These are phyloP conservation scores for Candida multigemmis DNA, from an alignment of 805 yeast species.

Conservation along the genomic window DNA sequence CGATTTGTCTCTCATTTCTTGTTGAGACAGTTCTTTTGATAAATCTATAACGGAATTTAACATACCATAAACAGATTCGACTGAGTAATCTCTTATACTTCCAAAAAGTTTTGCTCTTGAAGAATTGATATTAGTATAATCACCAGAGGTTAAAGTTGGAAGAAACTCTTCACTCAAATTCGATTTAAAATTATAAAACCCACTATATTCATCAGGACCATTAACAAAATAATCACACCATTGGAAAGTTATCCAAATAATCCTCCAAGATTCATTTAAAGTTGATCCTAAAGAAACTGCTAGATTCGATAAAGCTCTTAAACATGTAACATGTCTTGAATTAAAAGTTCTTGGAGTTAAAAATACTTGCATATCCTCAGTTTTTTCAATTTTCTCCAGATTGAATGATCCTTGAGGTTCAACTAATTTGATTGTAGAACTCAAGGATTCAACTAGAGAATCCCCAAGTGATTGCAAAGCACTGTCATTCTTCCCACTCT, in stretches of 20 bases:
- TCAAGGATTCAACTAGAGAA: slow-evolving; percentile 41
- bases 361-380: not conserved
- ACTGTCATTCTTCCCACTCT: slow-evolving; percentile 15
- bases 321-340: slow-evolving; percentile 63
- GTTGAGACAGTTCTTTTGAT: slow-evolving; percentile 12
- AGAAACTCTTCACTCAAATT: slow-evolving; percentile 9
- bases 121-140: slow-evolving; percentile 41
- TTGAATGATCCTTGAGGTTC: not conserved
- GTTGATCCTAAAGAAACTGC: slow-evolving; percentile 78
- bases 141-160: slow-evolving; percentile 34
- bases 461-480: slow-evolving; percentile 37
- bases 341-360: slow-evolving; percentile 28
- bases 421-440: slow-evolving; percentile 31
- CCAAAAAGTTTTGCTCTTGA: slow-evolving; percentile 57
- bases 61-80: slow-evolving; percentile 40
- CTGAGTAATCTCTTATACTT: slow-evolving; percentile 46
- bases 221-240: slow-evolving; percentile 70
- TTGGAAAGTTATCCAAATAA: slow-evolving; percentile 52
- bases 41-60: slow-evolving; percentile 37
- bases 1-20: slow-evolving; percentile 2
- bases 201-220: slow-evolving; percentile 38
- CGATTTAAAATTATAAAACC: slow-evolving; percentile 8
- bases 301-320: slow-evolving; percentile 69
- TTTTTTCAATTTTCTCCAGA: not conserved
- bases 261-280: slow-evolving; percentile 59